Evolutionary conservation across 2,329 filamentous ascomycete genomes (phyloP).

Genomic region (Penicillium sp.): DNA sequence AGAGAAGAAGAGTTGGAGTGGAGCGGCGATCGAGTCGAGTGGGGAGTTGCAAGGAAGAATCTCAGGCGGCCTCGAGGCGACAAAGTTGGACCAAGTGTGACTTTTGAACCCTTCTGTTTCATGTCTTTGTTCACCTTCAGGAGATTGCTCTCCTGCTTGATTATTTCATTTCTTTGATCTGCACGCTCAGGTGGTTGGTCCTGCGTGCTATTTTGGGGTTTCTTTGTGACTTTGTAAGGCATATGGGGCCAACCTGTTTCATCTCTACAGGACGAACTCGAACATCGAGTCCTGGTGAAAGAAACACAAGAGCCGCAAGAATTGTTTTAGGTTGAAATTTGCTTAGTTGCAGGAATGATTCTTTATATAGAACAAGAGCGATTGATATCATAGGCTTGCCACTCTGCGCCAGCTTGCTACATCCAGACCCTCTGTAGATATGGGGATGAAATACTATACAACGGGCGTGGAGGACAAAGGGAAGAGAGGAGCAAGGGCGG

Average conservation of each 20-base stretch:
- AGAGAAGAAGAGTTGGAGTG: neutral
- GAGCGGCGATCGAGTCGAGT: neutral
- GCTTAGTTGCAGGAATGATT: neutral
- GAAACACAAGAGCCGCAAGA: neutral
- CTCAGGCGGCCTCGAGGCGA: neutral
- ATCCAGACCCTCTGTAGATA: conserved; percentile 21
- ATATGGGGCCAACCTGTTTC: neutral
- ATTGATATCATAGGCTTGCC: conserved; percentile 12
- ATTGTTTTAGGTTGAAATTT: neutral
- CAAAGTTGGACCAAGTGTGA: neutral
- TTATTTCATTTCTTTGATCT: neutral
- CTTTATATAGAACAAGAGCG: conserved; percentile 9
- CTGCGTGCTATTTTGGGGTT: conserved; percentile 4
- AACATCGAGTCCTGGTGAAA: neutral
- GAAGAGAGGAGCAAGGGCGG: conserved; percentile 3
- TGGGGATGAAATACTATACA: conserved; percentile 28
- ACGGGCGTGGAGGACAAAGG: conserved; percentile 12
- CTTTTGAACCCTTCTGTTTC: neutral
- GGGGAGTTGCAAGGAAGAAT: neutral
- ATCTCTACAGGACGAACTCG: neutral
- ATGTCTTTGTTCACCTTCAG: neutral
- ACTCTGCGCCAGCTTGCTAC: conserved; percentile 15
- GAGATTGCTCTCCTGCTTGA: neutral
- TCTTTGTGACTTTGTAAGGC: neutral
- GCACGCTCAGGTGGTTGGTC: neutral